These are phyloP conservation scores for Globisporangium alternatum DNA, from an alignment of 352 stramenopile genomes.

Conservation along the genomic window DNA sequence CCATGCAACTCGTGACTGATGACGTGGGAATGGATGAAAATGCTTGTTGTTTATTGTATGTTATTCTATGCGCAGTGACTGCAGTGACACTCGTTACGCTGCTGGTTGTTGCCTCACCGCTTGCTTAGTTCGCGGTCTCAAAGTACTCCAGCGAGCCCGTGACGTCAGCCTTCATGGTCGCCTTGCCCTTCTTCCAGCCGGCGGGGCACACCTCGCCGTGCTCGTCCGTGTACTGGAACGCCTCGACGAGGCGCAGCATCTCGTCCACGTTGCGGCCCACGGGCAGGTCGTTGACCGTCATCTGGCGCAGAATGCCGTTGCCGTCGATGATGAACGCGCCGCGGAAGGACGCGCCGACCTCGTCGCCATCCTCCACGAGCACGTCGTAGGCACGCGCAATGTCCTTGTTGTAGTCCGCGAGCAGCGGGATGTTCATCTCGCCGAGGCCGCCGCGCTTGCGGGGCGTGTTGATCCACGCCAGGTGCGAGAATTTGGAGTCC, in stretches of 20 bases:
- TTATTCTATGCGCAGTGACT: not conserved
- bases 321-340: constrained; percentile 91
- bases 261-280: constrained; percentile 72
- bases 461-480: constrained; percentile 89
- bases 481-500: constrained; percentile 88
- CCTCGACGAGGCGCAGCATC: constrained; percentile 61
- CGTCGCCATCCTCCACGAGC: constrained; percentile 58
- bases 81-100: no score
- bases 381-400: constrained; percentile 82
- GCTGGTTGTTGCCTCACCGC: no score
- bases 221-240: constrained; percentile 77
- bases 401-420: constrained; percentile 88
- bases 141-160: constrained; percentile 79
- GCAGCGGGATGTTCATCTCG: constrained; percentile 88
- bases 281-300: constrained; percentile 50
- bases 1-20: no score
- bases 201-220: constrained; percentile 72
- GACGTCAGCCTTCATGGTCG: constrained; percentile 80
- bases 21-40: no score
- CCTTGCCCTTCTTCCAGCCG: constrained; percentile 71
- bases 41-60: no score
- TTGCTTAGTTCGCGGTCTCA: constrained; percentile 17
- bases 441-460: constrained; percentile 89
- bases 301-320: constrained; percentile 41
- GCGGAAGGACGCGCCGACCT: constrained; percentile 72